Conservation (phyloP, 169 alveolate genomes). For the Perkinsus chesapeaki region DNA sequence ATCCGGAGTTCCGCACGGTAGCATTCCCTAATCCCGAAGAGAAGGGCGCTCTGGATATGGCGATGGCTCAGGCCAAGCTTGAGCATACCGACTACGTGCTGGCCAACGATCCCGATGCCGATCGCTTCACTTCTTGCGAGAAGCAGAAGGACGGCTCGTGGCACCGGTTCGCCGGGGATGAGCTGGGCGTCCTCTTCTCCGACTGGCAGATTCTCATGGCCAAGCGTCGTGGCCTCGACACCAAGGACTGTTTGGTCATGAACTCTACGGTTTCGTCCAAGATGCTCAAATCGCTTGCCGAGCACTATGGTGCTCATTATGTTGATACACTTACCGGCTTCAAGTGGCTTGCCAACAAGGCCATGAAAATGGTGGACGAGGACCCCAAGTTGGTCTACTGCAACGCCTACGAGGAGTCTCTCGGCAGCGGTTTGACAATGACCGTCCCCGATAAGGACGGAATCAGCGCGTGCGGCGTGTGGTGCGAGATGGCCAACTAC, state of each 20-base stretch:
- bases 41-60: conserved; percentile 50
- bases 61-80: conserved; percentile 38
- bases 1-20: conserved; percentile 68
- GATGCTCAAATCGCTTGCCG: conserved; percentile 22
- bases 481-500: conserved; percentile 31
- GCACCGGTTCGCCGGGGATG: conserved; percentile 33
- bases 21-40: conserved; percentile 67
- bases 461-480: conserved; percentile 60
- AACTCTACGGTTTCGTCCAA: conserved; percentile 26
- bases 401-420: conserved; percentile 52
- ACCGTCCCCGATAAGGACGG: conserved; percentile 64
- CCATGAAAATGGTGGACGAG: conserved; percentile 35
- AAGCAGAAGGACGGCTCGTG: conserved; percentile 30
- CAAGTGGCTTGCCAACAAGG: conserved; percentile 57
- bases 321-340: conserved; percentile 54
- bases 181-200: conserved; percentile 27
- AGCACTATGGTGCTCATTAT: not conserved
- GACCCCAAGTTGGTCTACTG: conserved; percentile 21
- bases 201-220: not conserved
- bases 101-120: conserved; percentile 79
- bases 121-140: conserved; percentile 65
- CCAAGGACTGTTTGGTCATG: not conserved
- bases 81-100: conserved; percentile 43
- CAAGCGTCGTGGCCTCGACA: not conserved
- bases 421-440: conserved; percentile 50